Percentiles rank a stretch among this genome's conserved stretches.
phyloP scores from a whole-genome alignment of 345 rosid genomes.

The Lepidium africanum region DNA sequence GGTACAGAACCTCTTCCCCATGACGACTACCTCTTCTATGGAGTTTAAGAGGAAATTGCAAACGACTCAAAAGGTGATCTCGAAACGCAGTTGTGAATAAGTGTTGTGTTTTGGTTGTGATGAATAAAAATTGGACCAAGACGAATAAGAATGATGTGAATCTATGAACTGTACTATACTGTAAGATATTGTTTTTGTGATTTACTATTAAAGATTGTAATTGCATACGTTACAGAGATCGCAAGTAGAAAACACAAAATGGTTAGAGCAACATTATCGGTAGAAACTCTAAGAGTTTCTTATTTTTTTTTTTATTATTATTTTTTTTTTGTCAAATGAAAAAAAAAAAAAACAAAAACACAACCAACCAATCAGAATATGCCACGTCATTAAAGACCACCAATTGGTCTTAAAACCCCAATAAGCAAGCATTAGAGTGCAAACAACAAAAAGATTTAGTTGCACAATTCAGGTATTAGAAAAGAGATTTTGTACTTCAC shows the following conservation, averaged over 20 bases:
- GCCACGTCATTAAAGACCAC: too few relatives aligned
- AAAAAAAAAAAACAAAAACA: too few relatives aligned
- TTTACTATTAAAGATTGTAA: not conserved
- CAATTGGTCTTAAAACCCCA: too few relatives aligned
- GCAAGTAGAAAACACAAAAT: not conserved
- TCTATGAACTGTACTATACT: not conserved
- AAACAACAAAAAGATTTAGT: not conserved
- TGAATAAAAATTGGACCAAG: not conserved
- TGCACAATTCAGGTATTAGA: not conserved
- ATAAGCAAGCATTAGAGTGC: not conserved
- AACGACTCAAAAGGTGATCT: not conserved
- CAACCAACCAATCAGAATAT: too few relatives aligned
- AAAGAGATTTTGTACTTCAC: slow-evolving; percentile 33
- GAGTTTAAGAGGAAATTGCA: not conserved
- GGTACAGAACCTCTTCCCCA: slow-evolving; percentile 21
- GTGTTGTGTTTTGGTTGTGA: not conserved
- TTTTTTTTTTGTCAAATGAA: too few relatives aligned
- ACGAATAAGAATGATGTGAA: not conserved
- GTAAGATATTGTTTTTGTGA: not conserved
- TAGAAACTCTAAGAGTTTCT: too few relatives aligned
- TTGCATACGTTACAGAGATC: not conserved
- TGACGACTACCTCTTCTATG: not conserved
- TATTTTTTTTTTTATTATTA: too few relatives aligned
- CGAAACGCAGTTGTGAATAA: not conserved
- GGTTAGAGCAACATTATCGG: too few relatives aligned